phyloP scores from a whole-genome alignment of 257 asterid genomes.

The Verbascum thapsus region DNA sequence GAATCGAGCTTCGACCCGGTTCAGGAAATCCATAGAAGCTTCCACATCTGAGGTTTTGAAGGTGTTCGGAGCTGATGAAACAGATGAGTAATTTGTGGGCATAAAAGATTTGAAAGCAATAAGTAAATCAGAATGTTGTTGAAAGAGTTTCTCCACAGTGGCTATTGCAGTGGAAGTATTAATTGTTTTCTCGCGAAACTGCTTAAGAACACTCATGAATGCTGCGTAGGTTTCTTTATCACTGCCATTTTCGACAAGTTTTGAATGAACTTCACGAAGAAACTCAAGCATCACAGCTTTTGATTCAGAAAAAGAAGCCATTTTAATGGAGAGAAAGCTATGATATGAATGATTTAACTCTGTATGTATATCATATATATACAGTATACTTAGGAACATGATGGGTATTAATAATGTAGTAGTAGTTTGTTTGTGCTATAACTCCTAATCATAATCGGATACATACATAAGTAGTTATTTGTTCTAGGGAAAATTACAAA shows the following conservation, averaged over 20 bases:
- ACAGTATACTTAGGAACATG: too few relatives aligned
- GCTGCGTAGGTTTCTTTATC: not conserved
- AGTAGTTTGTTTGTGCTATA: too few relatives aligned
- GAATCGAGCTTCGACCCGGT: not conserved
- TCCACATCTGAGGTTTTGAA: not conserved
- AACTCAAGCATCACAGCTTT: not conserved
- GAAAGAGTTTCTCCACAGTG: not conserved
- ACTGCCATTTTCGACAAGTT: not conserved
- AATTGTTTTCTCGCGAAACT: not conserved
- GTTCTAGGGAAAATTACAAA: too few relatives aligned
- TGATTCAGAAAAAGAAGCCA: not conserved
- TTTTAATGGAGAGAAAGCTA: not conserved
- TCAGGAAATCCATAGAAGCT: constrained; percentile 1
- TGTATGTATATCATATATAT: too few relatives aligned
- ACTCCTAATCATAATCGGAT: too few relatives aligned
- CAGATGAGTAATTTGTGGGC: constrained; percentile 1
- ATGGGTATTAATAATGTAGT: too few relatives aligned
- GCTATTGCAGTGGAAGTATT: not conserved
- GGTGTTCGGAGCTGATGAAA: not conserved
- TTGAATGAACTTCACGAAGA: not conserved
- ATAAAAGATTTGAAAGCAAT: not conserved
- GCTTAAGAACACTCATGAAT: not conserved
- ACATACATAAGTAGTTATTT: too few relatives aligned
- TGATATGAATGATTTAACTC: too few relatives aligned
- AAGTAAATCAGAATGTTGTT: not conserved